Base-by-base conservation (phyloP, 2,329 filamentous ascomycete genomes). In the Furcasterigmium sp. region DNA sequence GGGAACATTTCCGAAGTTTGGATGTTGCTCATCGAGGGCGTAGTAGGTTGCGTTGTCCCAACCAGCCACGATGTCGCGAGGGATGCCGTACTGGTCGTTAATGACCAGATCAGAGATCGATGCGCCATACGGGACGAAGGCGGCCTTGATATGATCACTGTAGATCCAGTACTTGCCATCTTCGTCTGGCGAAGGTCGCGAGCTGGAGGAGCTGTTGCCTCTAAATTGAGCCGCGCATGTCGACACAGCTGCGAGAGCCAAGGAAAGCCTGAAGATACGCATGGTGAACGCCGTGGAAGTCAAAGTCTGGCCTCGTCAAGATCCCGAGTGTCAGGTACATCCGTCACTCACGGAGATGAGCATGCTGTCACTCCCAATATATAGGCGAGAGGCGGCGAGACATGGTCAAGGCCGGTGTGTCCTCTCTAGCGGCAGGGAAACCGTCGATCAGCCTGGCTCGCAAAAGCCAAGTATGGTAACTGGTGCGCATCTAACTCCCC, bases 11-110 rank as follows among this genome's bases (percentile, higher is more conserved):
- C 84, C 86, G 51, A 85, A 82, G 69, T 89, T 84, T 40, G 78
- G 80, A 60, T 90, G 85, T 47, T 75, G 68, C 46, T 64, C 64
- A 61, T 87, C 83, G 39, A 79, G 60, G 46, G 62, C 64, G 64
- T 90, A 91, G 64, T 85, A 80, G 41, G 69, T 78, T 37, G 85
- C 85, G 57, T 89, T 89, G 66, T 91, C 86, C 54, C 82, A 90
- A 38, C 86, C 86, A 37, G 76, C 74, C 1, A 91, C 80, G 39
- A 91, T 69, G 57, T 91, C 86, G 46, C 85, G 76, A 57, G 78
- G 72, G 35, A 84, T 66, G 37, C 84, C 85, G 51, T 83, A 72
- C 53, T 78, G 77, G 61, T 89, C 85, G 29, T 78, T 74, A 59
- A 91, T 72, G 59, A 86, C 72, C 41, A 91, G 69, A 57, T 89